phyloP scores from a whole-genome alignment of 306 rosid genomes.

The Ormosia emarginata region DNA sequence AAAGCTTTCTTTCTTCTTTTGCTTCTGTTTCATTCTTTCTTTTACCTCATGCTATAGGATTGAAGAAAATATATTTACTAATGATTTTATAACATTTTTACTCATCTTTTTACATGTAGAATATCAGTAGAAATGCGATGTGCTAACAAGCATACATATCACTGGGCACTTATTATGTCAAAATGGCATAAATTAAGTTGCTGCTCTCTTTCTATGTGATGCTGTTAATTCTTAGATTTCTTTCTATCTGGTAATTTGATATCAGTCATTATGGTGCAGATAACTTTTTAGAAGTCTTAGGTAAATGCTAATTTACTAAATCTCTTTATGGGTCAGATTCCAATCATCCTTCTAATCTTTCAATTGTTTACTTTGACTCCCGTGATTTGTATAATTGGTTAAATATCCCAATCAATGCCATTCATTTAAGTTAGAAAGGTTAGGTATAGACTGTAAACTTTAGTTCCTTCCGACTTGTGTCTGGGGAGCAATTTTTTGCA shows the following conservation, averaged over 20 bases:
- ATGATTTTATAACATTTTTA: background rate
- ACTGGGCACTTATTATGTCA: background rate
- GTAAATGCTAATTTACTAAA: background rate
- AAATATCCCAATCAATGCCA: background rate
- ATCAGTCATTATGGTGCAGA: background rate
- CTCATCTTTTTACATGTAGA: background rate
- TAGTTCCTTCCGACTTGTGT: background rate
- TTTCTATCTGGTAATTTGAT: background rate
- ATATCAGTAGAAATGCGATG: background rate
- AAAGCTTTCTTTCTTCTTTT: slow-evolving; percentile 7
- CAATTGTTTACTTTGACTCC: background rate
- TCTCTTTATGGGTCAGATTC: slow-evolving; percentile 4
- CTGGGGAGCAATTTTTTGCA: background rate
- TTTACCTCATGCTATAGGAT: background rate
- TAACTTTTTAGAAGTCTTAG: slow-evolving; percentile 1
- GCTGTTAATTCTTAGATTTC: slow-evolving; percentile 6
- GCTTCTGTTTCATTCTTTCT: background rate
- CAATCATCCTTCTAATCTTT: background rate
- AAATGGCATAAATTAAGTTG: slow-evolving; percentile 4
- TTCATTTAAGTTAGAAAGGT: background rate
- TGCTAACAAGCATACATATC: background rate
- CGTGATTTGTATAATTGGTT: background rate
- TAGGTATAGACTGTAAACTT: background rate
- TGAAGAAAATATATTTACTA: background rate
- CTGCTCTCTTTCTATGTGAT: background rate